These are phyloP conservation scores for Silene vulgaris DNA, from an alignment of 179 eudicot genomes.

Conservation along the genomic window DNA sequence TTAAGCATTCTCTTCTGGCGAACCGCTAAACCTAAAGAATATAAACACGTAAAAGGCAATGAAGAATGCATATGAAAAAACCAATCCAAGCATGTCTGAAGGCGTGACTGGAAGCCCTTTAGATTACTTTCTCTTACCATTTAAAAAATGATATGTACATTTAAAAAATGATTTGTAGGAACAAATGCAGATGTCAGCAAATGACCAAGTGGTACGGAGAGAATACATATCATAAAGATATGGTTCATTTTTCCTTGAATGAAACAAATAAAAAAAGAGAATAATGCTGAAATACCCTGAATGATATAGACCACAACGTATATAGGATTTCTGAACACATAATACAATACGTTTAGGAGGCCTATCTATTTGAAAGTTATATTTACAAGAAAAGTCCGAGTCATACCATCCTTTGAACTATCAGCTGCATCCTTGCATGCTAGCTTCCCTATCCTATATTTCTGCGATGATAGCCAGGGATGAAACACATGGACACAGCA, in stretches of 20 bases:
- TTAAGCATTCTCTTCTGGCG: too few species aligned
- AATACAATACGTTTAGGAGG: neutral
- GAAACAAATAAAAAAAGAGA: too few species aligned
- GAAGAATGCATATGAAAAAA: neutral
- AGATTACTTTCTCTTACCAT: too few species aligned
- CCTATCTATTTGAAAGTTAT: neutral
- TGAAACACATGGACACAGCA: slow-evolving; percentile 11
- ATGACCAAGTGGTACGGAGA: too few species aligned
- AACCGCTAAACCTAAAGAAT: too few species aligned
- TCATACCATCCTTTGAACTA: slow-evolving; percentile 66
- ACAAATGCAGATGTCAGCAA: too few species aligned
- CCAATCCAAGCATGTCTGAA: too few species aligned
- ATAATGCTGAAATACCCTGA: neutral
- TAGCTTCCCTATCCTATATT: slow-evolving; percentile 75
- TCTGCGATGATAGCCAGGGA: slow-evolving; percentile 40
- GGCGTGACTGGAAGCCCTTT: too few species aligned
- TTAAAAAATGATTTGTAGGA: too few species aligned
- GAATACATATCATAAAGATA: too few species aligned
- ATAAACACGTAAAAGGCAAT: neutral
- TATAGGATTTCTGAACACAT: neutral
- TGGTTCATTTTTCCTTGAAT: too few species aligned
- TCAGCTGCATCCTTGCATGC: slow-evolving; percentile 60
- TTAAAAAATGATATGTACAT: too few species aligned
- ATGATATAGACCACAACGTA: neutral
- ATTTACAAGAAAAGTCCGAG: neutral